Evolutionary conservation across 306 rosid species (phyloP).

Genomic region (Quercus dentata): DNA sequence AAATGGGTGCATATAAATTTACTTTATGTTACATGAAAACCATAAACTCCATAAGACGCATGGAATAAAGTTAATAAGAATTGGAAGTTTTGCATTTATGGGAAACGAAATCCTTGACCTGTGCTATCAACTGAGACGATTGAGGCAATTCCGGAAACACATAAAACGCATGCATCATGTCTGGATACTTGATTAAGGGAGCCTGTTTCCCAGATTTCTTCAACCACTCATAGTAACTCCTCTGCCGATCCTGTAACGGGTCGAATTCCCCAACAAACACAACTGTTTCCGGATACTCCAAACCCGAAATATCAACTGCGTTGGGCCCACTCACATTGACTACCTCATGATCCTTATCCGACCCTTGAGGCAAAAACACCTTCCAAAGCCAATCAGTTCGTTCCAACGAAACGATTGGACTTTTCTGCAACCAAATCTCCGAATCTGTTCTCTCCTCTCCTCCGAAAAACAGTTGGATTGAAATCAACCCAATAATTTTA

Average conservation of each 20-base stretch:
- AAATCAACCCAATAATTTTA: conserved; percentile 34
- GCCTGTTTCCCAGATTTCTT: conserved; percentile 46
- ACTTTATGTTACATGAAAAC: background rate
- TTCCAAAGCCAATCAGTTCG: conserved; percentile 74
- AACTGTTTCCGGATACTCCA: conserved; percentile 56
- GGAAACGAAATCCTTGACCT: conserved; percentile 49
- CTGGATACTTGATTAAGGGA: conserved; percentile 45
- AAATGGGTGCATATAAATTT: too few species aligned
- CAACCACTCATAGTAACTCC: conserved; percentile 57
- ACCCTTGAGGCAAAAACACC: conserved; percentile 46
- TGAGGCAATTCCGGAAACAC: conserved; percentile 51
- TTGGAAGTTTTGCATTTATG: background rate
- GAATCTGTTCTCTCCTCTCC: conserved; percentile 68
- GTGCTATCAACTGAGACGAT: conserved; percentile 29
- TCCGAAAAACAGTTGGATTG: conserved; percentile 77
- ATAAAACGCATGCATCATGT: conserved; percentile 61
- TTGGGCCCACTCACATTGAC: conserved; percentile 62
- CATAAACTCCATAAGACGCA: background rate
- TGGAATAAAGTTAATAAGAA: too few species aligned
- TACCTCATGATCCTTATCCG: conserved; percentile 43
- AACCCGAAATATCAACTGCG: conserved; percentile 41
- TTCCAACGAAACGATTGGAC: conserved; percentile 33
- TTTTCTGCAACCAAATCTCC: conserved; percentile 34
- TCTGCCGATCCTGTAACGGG: conserved; percentile 78
- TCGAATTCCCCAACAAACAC: conserved; percentile 67